Base-by-base conservation (phyloP, 306 rosid genomes). In the Amphicarpaea edgeworthii region DNA sequence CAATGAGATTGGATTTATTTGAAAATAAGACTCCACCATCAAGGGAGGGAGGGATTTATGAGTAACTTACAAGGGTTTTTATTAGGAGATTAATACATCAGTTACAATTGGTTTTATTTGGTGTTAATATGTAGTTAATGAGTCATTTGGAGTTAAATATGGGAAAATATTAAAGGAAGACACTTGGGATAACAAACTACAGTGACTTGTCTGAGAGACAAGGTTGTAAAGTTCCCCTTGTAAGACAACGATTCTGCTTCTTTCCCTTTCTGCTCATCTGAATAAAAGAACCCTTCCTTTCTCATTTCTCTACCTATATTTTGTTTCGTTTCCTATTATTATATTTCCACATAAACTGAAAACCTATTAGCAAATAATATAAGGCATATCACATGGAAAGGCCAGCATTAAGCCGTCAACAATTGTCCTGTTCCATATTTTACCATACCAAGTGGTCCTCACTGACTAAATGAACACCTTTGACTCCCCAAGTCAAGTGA, bases 381-480 rank as follows among this genome's bases (percentile, higher is more conserved):
- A 26, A 57, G 38, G 1, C 8, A 24, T 57, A 26, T 57, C 23
- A 40, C 54, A 40, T 14, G 66, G 41, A 38, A 72, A 40, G 54
- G 66, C 3, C 66, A 38, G 21, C 17, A 23, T 8, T 40, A 55
- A 72, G 28, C 28, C 28, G 3, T 24, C 28, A 24, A 24, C 55
- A 57, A 26, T 26, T 5, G 19, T 12, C 37, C 64, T 1, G 17
- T 4, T 24, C 64, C 38, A 20, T 46, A 68, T 46, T n/a, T n/a
- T 41, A 46, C 26, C 24, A 68, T 26, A 45, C 59, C 58, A 46
- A 67, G 41, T 24, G 72, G 41, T 67, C 51, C 32, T 19, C 7
- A 4, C 28, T 4, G 8, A 4, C 11, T 12, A 49, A 5, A 6
- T 57, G 30, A 53, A 17, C 43, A 20, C 32, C 58, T 71, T 71